These are phyloP conservation scores for Gloeostereum incarnatum DNA, from an alignment of 768 basidiomycete genomes.

Conservation along the genomic window DNA sequence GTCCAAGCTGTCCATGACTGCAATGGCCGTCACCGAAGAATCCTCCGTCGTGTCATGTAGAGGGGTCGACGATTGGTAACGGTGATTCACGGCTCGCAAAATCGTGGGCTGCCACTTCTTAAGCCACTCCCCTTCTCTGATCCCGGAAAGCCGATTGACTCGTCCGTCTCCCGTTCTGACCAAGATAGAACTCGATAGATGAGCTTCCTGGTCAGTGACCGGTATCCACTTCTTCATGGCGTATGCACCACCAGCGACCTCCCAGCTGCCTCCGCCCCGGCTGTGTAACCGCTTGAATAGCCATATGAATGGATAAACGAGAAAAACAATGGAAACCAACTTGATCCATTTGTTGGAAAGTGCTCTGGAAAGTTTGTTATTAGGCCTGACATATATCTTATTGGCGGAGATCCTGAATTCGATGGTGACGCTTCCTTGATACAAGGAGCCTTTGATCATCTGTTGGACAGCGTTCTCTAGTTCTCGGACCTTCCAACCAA, in stretches of 20 bases:
- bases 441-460: slow-evolving; percentile 33
- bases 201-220: slow-evolving; percentile 9
- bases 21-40: no score
- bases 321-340: slow-evolving; percentile 53
- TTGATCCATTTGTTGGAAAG: slow-evolving; percentile 68
- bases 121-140: slow-evolving; percentile 75
- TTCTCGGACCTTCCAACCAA: slow-evolving; percentile 37
- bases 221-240: slow-evolving; percentile 48
- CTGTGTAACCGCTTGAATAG: slow-evolving; percentile 61
- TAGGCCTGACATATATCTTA: slow-evolving; percentile 56
- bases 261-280: slow-evolving; percentile 66
- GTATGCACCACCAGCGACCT: slow-evolving; percentile 69
- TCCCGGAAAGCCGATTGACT: slow-evolving; percentile 38
- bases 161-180: slow-evolving; percentile 19
- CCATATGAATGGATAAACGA: slow-evolving; percentile 80
- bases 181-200: slow-evolving; percentile 16
- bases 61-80: slow-evolving; percentile 22
- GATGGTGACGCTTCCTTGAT: slow-evolving; percentile 38
- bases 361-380: slow-evolving; percentile 54
- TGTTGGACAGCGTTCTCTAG: slow-evolving; percentile 29
- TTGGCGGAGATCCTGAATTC: slow-evolving; percentile 35
- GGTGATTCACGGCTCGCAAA: slow-evolving; percentile 40
- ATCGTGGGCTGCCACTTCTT: slow-evolving; percentile 68
- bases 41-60: slow-evolving; percentile 8
- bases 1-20: no score